Conservation (phyloP, 177 flowering plant genomes). For the Vitis hybrid region DNA sequence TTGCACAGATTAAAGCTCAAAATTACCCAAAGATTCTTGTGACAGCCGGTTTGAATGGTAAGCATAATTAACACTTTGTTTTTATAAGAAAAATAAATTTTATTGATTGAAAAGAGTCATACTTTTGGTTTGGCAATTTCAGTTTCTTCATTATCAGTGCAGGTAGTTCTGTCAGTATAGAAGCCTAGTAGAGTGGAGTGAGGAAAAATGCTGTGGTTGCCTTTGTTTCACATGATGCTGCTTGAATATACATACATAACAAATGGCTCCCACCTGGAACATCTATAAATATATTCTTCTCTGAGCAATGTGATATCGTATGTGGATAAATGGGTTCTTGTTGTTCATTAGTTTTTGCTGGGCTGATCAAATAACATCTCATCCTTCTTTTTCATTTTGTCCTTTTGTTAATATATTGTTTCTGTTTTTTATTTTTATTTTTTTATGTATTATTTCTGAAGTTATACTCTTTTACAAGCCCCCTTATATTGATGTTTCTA, state of each 20-base stretch:
- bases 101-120: too few species aligned
- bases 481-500: too few species aligned
- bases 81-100: too few species aligned
- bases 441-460: too few species aligned
- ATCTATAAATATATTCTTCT: background rate
- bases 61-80: constrained; percentile 11
- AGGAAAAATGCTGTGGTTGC: background rate
- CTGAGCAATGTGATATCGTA: background rate
- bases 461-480: too few species aligned
- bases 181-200: background rate
- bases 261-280: background rate
- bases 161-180: background rate
- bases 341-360: too few species aligned
- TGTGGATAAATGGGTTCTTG: too few species aligned
- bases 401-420: too few species aligned
- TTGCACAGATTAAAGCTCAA: constrained; percentile 60
- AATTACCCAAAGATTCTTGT: constrained; percentile 74
- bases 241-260: background rate
- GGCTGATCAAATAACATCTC: too few species aligned
- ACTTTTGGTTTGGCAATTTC: constrained; percentile 1
- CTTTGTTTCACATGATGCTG: background rate
- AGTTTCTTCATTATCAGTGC: background rate
- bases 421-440: too few species aligned
- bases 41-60: constrained; percentile 78
- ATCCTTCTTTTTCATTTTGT: too few species aligned